Percentiles rank a stretch among this genome's conserved stretches.
These are phyloP conservation scores for Peronospora farinosa DNA, from an alignment of 352 stramenopile genomes.

Conservation along the genomic window DNA sequence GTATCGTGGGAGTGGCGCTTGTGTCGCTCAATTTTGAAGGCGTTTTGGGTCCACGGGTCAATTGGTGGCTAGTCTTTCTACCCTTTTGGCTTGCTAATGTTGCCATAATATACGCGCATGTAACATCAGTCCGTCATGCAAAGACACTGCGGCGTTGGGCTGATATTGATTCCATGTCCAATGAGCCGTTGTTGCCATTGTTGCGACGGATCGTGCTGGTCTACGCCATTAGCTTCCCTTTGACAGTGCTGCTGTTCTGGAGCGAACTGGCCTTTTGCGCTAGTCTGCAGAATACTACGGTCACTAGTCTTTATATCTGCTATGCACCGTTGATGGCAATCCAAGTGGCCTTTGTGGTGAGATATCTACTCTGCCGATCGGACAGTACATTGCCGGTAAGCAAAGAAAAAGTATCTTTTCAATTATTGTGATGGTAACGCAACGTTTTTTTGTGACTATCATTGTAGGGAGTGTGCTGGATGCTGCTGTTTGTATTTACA, in stretches of 20 bases:
- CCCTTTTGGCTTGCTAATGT: conserved; percentile 79
- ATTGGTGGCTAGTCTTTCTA: conserved; percentile 78
- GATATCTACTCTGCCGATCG: conserved; percentile 74
- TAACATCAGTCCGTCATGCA: conserved; percentile 54
- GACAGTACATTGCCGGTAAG: conserved; percentile 69
- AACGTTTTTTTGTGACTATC: not conserved
- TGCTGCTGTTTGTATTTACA: conserved; percentile 75
- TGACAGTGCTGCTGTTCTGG: conserved; percentile 70
- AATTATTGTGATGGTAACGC: not conserved
- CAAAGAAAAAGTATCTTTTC: conserved; percentile 14
- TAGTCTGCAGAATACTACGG: conserved; percentile 42
- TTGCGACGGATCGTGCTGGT: conserved; percentile 68
- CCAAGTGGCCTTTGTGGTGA: conserved; percentile 70
- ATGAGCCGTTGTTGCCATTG: conserved; percentile 72
- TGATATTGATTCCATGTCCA: conserved; percentile 74
- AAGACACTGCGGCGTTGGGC: conserved; percentile 67
- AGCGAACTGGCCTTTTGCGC: conserved; percentile 79
- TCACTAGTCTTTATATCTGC: conserved; percentile 71
- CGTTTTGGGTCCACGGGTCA: conserved; percentile 46
- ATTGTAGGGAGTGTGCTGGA: conserved; percentile 62
- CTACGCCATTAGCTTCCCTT: conserved; percentile 65
- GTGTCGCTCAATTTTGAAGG: conserved; percentile 77
- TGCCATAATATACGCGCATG: conserved; percentile 51
- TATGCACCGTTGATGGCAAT: conserved; percentile 78
- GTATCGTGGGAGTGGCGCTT: conserved; percentile 57